A percentile compares a stretch with the other conserved stretches of the same genome.
Evolutionary conservation across 768 basidiomycete genomes (phyloP).

Genomic region (Scleroderma bovista): DNA sequence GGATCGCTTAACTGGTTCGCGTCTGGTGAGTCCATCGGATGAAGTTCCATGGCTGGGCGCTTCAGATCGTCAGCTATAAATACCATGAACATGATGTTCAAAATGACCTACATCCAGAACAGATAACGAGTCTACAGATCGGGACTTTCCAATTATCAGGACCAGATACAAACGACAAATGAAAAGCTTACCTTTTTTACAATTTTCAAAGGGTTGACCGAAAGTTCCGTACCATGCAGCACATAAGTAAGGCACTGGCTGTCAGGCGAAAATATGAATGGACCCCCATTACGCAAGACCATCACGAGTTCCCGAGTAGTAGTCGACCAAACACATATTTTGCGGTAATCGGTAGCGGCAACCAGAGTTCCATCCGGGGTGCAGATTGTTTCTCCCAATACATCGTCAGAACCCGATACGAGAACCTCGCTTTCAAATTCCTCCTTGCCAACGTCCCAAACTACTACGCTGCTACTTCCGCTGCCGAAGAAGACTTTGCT

Average conservation of each 20-base stretch:
- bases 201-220: neutral
- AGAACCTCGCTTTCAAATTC: conserved; percentile 2
- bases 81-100: neutral
- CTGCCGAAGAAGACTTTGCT: conserved; percentile 8
- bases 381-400: conserved; percentile 3
- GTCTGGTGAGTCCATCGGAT: neutral
- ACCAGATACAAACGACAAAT: neutral
- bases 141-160: neutral
- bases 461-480: conserved; percentile 3
- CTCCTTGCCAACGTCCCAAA: conserved; percentile 10
- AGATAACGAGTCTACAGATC: neutral
- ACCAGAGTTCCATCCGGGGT: conserved; percentile 9
- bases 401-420: neutral
- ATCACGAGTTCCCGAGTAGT: neutral
- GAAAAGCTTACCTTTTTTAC: neutral
- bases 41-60: neutral
- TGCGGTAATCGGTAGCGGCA: conserved; percentile 6
- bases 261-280: conserved; percentile 1
- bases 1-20: neutral
- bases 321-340: conserved; percentile 10
- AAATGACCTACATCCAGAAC: neutral
- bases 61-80: neutral
- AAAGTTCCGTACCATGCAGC: neutral
- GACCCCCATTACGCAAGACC: conserved; percentile 68
- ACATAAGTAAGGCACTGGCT: neutral